phyloP scores from a whole-genome alignment of 345 rosid genomes.

The Salix dunnii region DNA sequence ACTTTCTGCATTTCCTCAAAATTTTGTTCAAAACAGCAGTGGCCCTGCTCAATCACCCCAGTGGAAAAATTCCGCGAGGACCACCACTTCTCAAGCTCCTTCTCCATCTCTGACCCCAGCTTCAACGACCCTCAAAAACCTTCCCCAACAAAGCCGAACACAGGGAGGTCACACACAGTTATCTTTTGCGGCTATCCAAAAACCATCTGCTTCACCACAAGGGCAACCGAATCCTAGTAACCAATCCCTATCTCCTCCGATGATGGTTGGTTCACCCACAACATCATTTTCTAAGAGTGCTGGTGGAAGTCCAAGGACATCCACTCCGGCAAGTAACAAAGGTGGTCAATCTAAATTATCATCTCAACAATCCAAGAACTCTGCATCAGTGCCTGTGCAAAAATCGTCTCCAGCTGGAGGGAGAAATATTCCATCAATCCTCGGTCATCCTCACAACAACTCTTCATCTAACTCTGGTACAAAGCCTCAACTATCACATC shows the following conservation, averaged over 20 bases:
- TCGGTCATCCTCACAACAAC: constrained; percentile 55
- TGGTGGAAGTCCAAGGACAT: constrained; percentile 87
- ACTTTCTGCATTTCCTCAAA: constrained; percentile 60
- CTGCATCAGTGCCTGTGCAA: constrained; percentile 45
- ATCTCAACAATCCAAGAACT: constrained; percentile 66
- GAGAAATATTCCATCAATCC: constrained; percentile 56
- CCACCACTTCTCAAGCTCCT: constrained; percentile 50
- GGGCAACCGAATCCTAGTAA: constrained; percentile 50
- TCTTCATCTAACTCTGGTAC: constrained; percentile 43
- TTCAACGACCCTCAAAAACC: constrained; percentile 52
- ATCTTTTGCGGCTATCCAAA: constrained; percentile 73
- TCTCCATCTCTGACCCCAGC: constrained; percentile 52
- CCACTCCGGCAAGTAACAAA: constrained; percentile 60
- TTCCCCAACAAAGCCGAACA: constrained; percentile 60
- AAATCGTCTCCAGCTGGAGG: constrained; percentile 62
- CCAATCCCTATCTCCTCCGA: constrained; percentile 63
- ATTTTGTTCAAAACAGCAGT: constrained; percentile 60
- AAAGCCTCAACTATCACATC: constrained; percentile 48
- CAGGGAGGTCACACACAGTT: constrained; percentile 68
- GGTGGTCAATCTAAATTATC: constrained; percentile 59
- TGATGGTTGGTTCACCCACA: constrained; percentile 75
- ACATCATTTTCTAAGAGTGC: constrained; percentile 77
- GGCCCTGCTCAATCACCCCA: constrained; percentile 67
- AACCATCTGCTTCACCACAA: constrained; percentile 40
- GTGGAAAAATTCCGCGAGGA: constrained; percentile 76